These are phyloP conservation scores for Strigomonas oncopelti DNA, from an alignment of 208 protist genomes.

Conservation along the genomic window DNA sequence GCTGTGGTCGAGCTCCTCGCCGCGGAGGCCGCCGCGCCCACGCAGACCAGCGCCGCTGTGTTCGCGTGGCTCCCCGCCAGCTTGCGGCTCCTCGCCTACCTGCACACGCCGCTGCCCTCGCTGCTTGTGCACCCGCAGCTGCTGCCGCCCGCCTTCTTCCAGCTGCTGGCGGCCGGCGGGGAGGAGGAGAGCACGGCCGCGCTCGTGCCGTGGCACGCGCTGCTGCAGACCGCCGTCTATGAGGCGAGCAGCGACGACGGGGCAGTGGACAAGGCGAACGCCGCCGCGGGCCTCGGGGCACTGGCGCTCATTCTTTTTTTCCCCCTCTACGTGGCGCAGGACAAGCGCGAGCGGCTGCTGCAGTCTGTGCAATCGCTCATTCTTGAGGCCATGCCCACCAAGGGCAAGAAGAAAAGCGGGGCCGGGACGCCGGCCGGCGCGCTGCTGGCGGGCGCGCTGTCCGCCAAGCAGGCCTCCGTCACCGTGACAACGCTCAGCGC, in stretches of 20 bases:
- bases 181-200: neutral
- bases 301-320: conserved; percentile 19
- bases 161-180: conserved; percentile 6
- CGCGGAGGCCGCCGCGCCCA: neutral
- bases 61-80: conserved; percentile 6
- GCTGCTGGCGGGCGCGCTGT: neutral
- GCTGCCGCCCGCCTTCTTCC: conserved; percentile 11
- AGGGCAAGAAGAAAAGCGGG: neutral
- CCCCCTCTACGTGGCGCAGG: conserved; percentile 25
- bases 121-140: conserved; percentile 13
- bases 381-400: neutral
- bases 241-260: neutral
- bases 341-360: conserved; percentile 18
- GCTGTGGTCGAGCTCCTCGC: conserved; percentile 3
- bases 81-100: conserved; percentile 22
- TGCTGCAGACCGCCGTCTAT: conserved; percentile 14
- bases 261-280: neutral
- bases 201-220: conserved; percentile 14
- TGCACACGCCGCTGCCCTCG: conserved; percentile 15
- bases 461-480: neutral
- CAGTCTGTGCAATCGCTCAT: conserved; percentile 22
- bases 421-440: neutral
- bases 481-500: conserved; percentile 61
- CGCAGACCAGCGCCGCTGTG: neutral
- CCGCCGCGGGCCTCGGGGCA: conserved; percentile 3